Evolutionary conservation across 768 basidiomycete species (phyloP).

Genomic region (Hypholoma sublateritium): DNA sequence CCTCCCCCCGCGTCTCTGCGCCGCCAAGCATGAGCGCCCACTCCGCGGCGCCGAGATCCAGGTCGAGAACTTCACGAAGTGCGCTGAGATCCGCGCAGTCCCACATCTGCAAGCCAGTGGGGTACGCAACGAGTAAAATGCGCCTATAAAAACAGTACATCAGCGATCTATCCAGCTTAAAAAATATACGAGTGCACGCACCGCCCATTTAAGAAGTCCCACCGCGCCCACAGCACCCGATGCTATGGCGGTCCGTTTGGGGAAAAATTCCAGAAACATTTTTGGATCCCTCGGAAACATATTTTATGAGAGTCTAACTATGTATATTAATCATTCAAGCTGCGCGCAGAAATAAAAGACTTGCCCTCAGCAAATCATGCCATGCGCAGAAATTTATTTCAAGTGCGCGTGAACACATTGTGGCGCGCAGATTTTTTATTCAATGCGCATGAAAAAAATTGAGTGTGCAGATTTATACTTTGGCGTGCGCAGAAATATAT

Average conservation of each 20-base stretch:
- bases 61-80: conserved; percentile 49
- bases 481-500: no score
- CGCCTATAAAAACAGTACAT: conserved; percentile 26
- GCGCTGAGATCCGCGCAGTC: conserved; percentile 52
- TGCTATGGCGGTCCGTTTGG: no score
- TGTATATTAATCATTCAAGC: no score
- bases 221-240: conserved; percentile 42
- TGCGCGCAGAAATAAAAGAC: background rate
- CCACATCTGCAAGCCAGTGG: conserved; percentile 55
- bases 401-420: no score
- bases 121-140: conserved; percentile 54
- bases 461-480: no score
- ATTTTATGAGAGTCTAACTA: no score
- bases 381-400: conserved; percentile 22
- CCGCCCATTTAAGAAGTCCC: conserved; percentile 34
- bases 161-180: background rate
- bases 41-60: conserved; percentile 25
- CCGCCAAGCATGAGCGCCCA: conserved; percentile 8
- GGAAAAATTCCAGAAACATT: no score
- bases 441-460: no score
- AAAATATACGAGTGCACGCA: background rate
- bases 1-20: background rate
- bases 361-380: conserved; percentile 1
- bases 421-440: no score
- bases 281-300: no score